Percentiles rank a stretch among this genome's conserved stretches.
These are phyloP conservation scores for Venturia oleaginea DNA, from an alignment of 2,329 filamentous ascomycete genomes.

Conservation along the genomic window DNA sequence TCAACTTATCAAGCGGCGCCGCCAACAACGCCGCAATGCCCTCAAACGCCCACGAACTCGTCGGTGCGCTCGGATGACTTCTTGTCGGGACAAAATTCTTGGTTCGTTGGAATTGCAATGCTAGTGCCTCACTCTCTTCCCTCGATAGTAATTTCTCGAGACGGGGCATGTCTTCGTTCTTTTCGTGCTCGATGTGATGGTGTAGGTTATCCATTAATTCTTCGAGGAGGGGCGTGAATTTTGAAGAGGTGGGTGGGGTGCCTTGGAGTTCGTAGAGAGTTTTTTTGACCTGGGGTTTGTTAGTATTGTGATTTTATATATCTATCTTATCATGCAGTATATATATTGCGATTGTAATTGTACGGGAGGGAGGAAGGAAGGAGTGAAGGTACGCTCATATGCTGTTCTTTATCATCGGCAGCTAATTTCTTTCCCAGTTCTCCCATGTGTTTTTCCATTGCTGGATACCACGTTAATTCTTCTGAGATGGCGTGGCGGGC, in stretches of 20 bases:
- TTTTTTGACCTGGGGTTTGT: not conserved
- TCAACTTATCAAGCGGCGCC: conserved; percentile 3
- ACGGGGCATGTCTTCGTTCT: conserved; percentile 19
- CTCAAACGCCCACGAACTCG: not conserved
- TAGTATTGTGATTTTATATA: too few species aligned
- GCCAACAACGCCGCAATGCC: not conserved
- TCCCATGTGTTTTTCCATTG: conserved; percentile 18
- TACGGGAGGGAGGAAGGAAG: not conserved
- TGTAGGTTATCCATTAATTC: conserved; percentile 17
- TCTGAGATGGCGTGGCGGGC: conserved; percentile 18
- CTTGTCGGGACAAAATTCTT: conserved; percentile 18
- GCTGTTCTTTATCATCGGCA: conserved; percentile 16
- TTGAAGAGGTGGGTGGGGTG: conserved; percentile 3
- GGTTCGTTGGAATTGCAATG: conserved; percentile 17
- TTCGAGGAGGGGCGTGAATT: conserved; percentile 18
- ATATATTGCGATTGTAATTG: not conserved
- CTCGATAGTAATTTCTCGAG: conserved; percentile 17
- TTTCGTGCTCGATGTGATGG: conserved; percentile 20
- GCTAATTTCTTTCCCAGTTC: conserved; percentile 16
- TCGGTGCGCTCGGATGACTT: conserved; percentile 14
- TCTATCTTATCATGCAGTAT: too few species aligned
- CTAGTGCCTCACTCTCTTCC: conserved; percentile 17
- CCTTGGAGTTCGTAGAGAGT: not conserved
- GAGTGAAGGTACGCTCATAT: conserved; percentile 12
- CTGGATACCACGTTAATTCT: conserved; percentile 17